phyloP scores from a whole-genome alignment of 257 asterid genomes.

The Osmanthus fragrans region DNA sequence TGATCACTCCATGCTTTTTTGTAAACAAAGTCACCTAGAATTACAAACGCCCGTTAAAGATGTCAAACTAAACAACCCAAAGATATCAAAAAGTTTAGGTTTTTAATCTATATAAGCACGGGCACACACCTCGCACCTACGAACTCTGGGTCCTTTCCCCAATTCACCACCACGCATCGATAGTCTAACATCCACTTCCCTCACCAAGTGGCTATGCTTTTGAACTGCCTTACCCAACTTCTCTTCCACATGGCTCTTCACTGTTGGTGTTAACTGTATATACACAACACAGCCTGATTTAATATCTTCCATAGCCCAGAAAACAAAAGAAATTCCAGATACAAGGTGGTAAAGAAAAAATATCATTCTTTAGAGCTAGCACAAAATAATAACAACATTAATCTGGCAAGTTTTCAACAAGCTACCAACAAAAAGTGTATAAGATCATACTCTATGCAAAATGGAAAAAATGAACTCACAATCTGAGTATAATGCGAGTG shows the following conservation, averaged over 20 bases:
- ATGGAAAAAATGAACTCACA: neutral
- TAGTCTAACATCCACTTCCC: constrained; percentile 89
- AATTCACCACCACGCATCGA: constrained; percentile 91
- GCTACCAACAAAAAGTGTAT: neutral
- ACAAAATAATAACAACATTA: neutral
- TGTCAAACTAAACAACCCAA: neutral
- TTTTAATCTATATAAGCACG: neutral
- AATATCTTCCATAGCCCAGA: neutral
- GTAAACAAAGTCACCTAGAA: constrained; percentile 84
- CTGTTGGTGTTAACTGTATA: constrained; percentile 67
- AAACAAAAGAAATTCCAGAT: constrained; percentile 10
- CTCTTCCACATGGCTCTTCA: constrained; percentile 80
- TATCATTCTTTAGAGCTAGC: neutral
- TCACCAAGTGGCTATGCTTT: constrained; percentile 80
- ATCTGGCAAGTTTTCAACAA: neutral
- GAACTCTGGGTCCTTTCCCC: constrained; percentile 81
- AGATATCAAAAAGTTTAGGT: neutral
- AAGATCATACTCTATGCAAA: neutral
- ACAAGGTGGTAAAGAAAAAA: neutral
- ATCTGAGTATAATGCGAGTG: neutral
- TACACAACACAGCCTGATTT: constrained; percentile 10
- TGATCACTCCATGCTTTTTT: constrained; percentile 82
- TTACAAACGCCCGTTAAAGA: constrained; percentile 3
- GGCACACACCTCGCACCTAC: constrained; percentile 76
- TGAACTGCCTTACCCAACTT: constrained; percentile 86